Percentiles rank a stretch among this genome's conserved stretches.
Conservation (phyloP, 805 yeast species). For the Yarrowia sp. region DNA sequence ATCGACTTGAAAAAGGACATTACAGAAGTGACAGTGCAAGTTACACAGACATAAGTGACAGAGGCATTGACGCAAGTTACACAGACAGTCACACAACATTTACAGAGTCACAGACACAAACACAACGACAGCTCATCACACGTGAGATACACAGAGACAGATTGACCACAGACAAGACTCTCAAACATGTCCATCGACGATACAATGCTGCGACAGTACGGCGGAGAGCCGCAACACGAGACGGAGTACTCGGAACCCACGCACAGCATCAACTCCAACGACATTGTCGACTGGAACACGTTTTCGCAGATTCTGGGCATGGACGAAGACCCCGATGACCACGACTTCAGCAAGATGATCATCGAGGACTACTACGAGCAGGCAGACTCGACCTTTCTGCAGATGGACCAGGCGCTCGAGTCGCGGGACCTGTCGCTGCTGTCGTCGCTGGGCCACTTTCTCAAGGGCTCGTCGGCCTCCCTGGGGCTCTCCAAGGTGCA, state of each 20-base stretch:
- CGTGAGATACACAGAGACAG: not conserved
- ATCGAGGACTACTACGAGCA: conserved; percentile 86
- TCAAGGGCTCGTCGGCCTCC: conserved; percentile 95
- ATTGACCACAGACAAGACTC: not conserved
- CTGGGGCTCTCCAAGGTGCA: conserved; percentile 80
- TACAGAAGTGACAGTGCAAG: no score
- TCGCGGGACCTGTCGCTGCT: conserved; percentile 50
- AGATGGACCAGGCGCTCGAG: conserved; percentile 58
- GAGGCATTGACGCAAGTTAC: no score
- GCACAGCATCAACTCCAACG: conserved; percentile 36
- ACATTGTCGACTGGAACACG: conserved; percentile 82
- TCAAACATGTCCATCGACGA: conserved; percentile 19
- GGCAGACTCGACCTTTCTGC: conserved; percentile 71
- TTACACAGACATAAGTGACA: not conserved
- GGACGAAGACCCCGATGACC: conserved; percentile 86
- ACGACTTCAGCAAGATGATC: conserved; percentile 76
- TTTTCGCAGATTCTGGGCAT: conserved; percentile 83
- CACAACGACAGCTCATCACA: no score
- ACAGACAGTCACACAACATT: no score
- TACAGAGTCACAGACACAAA: not conserved
- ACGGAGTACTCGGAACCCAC: conserved; percentile 24
- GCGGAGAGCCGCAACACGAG: conserved; percentile 21
- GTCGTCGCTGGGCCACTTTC: conserved; percentile 80
- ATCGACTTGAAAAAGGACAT: not conserved
- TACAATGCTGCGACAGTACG: conserved; percentile 18